A percentile compares a stretch with the other conserved stretches of the same genome.
These are phyloP conservation scores for Capsicum rhomboideum DNA, from an alignment of 257 asterid genomes.

Conservation along the genomic window DNA sequence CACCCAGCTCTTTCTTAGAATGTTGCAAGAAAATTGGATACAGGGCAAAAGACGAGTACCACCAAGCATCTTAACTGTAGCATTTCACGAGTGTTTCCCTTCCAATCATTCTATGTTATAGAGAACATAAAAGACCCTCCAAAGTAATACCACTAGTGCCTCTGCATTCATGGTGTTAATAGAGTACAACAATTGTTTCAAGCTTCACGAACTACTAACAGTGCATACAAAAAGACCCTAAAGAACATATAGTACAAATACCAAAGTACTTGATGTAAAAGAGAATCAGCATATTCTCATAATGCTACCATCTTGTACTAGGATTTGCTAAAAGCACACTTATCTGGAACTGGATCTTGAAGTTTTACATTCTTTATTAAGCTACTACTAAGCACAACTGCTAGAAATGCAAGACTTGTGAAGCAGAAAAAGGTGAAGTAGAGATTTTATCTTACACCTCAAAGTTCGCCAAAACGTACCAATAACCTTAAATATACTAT, in stretches of 20 bases:
- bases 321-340: not conserved
- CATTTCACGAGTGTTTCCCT: not conserved
- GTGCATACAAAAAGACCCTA: not conserved
- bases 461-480: not conserved
- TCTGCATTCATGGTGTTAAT: not conserved
- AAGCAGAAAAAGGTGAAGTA: not conserved
- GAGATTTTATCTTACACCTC: not conserved
- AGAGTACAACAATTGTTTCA: not conserved
- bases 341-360: not conserved
- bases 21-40: not conserved
- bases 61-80: not conserved
- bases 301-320: not conserved
- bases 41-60: not conserved
- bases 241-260: not conserved
- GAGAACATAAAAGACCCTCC: not conserved
- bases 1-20: not conserved
- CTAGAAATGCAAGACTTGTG: not conserved
- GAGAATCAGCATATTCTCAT: not conserved
- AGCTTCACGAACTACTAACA: not conserved
- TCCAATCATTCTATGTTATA: not conserved
- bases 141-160: not conserved
- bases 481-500: not conserved
- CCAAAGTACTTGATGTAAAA: not conserved
- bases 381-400: not conserved
- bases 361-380: not conserved